phyloP scores from a whole-genome alignment of 2,329 filamentous ascomycete genomes.

The Rhexocercosporidium sp. region DNA sequence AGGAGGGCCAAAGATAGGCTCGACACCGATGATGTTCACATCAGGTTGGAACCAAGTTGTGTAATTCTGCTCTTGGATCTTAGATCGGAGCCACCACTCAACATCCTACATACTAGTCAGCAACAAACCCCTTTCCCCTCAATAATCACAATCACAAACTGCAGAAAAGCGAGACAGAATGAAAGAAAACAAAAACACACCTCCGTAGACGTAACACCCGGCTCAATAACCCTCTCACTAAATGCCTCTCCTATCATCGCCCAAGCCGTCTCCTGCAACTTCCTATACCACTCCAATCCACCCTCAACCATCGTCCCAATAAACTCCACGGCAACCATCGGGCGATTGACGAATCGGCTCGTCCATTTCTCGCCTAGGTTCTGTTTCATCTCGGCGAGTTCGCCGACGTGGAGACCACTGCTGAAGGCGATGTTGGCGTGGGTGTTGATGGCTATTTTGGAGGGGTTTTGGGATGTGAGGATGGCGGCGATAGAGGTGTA shows the following conservation, averaged over 20 bases:
- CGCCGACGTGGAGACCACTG: conserved; percentile 54
- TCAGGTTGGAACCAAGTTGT: conserved; percentile 58
- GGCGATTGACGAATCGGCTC: conserved; percentile 47
- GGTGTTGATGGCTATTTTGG: conserved; percentile 51
- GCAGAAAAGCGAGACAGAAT: conserved; percentile 7
- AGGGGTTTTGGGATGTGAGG: conserved; percentile 45
- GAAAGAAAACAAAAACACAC: conserved; percentile 13
- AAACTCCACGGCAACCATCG: conserved; percentile 53
- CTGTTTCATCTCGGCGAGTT: conserved; percentile 45
- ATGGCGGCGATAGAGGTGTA: conserved; percentile 48
- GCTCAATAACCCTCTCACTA: conserved; percentile 49
- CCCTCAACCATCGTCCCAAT: conserved; percentile 36
- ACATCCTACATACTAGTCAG: conserved; percentile 44
- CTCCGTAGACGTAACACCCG: conserved; percentile 49
- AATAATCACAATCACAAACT: conserved; percentile 8
- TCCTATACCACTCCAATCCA: conserved; percentile 50
- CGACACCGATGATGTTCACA: conserved; percentile 48
- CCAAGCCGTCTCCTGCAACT: conserved; percentile 57
- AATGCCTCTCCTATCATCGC: conserved; percentile 54
- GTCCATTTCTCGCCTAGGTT: conserved; percentile 49
- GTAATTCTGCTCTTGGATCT: conserved; percentile 54
- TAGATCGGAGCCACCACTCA: conserved; percentile 58
- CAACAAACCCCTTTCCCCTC: background rate
- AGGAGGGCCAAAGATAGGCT: conserved; percentile 26
- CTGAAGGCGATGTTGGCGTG: conserved; percentile 53